Conservation (phyloP, 2,329 filamentous ascomycete species). For the Claviceps sorghi region DNA sequence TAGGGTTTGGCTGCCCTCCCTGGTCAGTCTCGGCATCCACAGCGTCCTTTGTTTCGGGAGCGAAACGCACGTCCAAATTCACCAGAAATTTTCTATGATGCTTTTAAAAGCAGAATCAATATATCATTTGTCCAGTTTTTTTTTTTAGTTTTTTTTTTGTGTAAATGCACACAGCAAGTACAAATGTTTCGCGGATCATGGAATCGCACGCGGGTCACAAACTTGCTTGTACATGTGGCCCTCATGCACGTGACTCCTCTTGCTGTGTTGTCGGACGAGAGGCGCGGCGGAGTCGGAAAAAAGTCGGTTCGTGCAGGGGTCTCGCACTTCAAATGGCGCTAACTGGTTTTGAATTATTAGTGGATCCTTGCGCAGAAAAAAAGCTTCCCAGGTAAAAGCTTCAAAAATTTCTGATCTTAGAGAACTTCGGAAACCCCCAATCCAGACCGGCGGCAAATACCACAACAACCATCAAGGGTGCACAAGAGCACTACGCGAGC, state of each 20-base stretch:
- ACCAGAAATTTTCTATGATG: neutral
- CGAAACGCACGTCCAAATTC: neutral
- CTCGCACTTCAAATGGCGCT: neutral
- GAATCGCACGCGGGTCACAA: neutral
- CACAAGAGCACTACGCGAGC: neutral
- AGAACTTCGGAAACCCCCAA: neutral
- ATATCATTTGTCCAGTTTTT: neutral
- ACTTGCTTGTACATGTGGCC: neutral
- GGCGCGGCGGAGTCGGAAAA: slow-evolving; percentile 4
- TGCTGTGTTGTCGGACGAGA: neutral
- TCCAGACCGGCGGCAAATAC: slow-evolving; percentile 9
- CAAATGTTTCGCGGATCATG: neutral
- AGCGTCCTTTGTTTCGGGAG: neutral
- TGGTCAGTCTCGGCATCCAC: neutral
- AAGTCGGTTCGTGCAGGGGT: slow-evolving; percentile 6
- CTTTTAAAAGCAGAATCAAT: neutral
- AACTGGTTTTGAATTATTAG: slow-evolving; percentile 7
- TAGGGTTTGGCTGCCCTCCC: slow-evolving; percentile 29
- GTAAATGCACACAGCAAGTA: neutral
- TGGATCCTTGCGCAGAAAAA: slow-evolving; percentile 9
- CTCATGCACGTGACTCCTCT: neutral
- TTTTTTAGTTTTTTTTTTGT: too few relatives aligned
- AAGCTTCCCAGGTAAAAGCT: slow-evolving; percentile 16
- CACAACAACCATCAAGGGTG: slow-evolving; percentile 1
- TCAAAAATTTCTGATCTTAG: slow-evolving; percentile 22